These are phyloP conservation scores for Eragrostis tef DNA, from an alignment of 202 grass and related monocot species.

Conservation along the genomic window DNA sequence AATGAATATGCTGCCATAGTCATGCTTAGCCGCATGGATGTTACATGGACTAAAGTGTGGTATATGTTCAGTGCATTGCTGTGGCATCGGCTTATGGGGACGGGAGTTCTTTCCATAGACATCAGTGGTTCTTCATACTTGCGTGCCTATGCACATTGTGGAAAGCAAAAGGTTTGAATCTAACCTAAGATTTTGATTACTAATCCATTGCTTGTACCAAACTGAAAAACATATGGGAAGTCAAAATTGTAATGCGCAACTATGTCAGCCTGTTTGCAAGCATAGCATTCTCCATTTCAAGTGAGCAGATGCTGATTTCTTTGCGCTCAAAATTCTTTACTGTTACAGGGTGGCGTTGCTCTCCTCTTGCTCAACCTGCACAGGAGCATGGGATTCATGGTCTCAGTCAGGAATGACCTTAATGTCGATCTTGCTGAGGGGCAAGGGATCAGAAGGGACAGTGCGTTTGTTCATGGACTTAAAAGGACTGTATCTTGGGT, in stretches of 20 bases:
- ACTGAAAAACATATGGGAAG: neutral
- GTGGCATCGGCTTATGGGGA: constrained; percentile 95
- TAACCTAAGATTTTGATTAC: neutral
- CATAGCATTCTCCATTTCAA: neutral
- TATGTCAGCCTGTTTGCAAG: neutral
- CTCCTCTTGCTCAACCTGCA: constrained; percentile 93
- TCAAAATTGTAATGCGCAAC: neutral
- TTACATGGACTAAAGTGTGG: constrained; percentile 21
- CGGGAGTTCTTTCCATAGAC: constrained; percentile 76
- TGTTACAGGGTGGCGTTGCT: constrained; percentile 65
- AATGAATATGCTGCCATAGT: constrained; percentile 22
- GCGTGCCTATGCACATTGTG: constrained; percentile 82
- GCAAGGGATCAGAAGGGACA: constrained; percentile 66
- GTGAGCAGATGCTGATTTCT: constrained; percentile 10
- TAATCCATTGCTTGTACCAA: neutral
- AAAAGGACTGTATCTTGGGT: constrained; percentile 90
- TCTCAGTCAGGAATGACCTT: constrained; percentile 88
- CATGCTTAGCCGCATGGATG: no score
- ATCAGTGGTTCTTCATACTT: constrained; percentile 75
- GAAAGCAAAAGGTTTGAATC: constrained; percentile 68
- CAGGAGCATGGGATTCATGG: constrained; percentile 63
- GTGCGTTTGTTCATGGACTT: constrained; percentile 58
- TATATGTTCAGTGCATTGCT: constrained; percentile 73
- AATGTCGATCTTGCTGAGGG: constrained; percentile 61
- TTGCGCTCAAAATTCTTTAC: neutral